Evolutionary conservation across 1,284 basidiomycete genomes (phyloP), one percentile per base, ranked within the genome.

Genomic region (Ganoderma resinaceum): DNA sequence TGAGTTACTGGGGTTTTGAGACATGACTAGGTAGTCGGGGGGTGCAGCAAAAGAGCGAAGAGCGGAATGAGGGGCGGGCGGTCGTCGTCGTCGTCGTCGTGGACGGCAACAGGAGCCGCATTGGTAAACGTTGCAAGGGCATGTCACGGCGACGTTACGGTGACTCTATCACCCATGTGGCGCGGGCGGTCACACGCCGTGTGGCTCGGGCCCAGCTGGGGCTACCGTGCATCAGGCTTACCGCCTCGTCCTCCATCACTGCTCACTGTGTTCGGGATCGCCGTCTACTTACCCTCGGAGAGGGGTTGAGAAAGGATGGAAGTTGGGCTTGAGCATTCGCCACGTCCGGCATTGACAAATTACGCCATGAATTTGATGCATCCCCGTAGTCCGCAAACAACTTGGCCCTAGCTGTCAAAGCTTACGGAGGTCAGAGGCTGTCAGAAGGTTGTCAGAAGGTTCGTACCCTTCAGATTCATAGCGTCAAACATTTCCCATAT

Each of bases 1-100:
- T 16, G 42, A 37, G 37, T 35, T 31, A 35, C 43, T 43, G 20
- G 55, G 31, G n/a, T 58, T 59, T 3, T 40, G 23, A 26, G 67
- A 60, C 69, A 69, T 71, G 63, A 31, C 40, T 58, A 57, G 63
- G 53, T 40, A 31, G 49, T 38, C 58, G 64, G 60, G 4, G 59
- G 46, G 63, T 38, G 26, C n/a, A n/a, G 29, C 46, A 60, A 60
- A 61, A 20, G 68, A 70, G 68, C 62, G 64, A 53, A 43, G 60
- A 43, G 55, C 61, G 38, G 60, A 66, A 66, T 23, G 63, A 70
- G 23, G 59, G 66, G 59, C 43, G 29, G 58, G 66, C 63, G 40
- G 69, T 67, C 66, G 72, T 66, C 68, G 69, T 64, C 29, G 57
- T 33, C 66, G 49, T 55, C 16, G 37, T 40, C 58, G 58, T 40